phyloP scores from a whole-genome alignment of 139 green algal species.

The Penium margaritaceum region DNA sequence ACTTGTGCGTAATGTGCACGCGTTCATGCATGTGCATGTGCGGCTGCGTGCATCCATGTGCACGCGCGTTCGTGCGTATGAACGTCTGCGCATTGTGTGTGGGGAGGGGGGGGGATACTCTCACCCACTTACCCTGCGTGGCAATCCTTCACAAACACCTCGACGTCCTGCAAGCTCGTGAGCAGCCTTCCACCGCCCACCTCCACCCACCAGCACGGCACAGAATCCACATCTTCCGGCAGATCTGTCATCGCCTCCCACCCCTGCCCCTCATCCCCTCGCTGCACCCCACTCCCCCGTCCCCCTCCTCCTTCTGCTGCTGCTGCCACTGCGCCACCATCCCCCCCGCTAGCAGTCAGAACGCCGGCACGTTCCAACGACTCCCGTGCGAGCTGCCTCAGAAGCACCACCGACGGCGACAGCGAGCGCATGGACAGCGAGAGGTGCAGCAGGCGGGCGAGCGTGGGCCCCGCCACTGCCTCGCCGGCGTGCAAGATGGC shows the following conservation, averaged over 20 bases:
- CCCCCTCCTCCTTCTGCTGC: not conserved
- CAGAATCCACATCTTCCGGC: not conserved
- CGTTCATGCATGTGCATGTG: no score
- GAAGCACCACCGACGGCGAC: constrained; percentile 29
- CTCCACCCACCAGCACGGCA: constrained; percentile 45
- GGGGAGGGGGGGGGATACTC: no score
- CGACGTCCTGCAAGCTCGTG: no score
- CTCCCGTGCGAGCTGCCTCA: constrained; percentile 38
- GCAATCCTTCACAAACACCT: no score
- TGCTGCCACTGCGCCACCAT: not conserved
- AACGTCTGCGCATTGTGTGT: no score
- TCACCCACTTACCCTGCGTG: no score
- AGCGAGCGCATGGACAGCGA: constrained; percentile 31
- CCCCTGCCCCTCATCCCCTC: not conserved
- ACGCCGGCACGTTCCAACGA: constrained; percentile 16
- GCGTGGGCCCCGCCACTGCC: not conserved
- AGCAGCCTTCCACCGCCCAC: no score
- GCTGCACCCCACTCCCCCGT: not conserved
- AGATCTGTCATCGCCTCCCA: constrained; percentile 31
- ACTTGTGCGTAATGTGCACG: no score
- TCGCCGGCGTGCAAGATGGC: constrained; percentile 7
- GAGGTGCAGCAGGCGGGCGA: constrained; percentile 25
- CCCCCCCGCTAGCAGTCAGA: not conserved
- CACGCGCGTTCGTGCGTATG: no score
- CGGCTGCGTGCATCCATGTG: no score